Base-by-base conservation (phyloP, 2,329 filamentous ascomycete species). In the Elsinoe australis region DNA sequence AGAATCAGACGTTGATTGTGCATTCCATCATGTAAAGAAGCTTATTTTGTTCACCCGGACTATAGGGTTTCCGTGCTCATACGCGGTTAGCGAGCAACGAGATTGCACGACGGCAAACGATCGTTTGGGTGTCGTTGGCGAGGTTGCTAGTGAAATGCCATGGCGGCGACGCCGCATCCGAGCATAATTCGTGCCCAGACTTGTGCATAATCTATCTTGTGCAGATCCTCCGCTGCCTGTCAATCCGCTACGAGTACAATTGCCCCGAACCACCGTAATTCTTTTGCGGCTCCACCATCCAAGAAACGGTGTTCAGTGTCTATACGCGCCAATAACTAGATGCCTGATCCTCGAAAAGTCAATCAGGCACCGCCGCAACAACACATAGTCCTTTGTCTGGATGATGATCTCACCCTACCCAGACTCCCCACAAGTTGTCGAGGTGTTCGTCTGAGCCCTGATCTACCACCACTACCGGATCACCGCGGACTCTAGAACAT, bases 111-210 rank as follows among this genome's bases (percentile, higher is more conserved):
- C 12, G n/a, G 38, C 28, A 46, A 34, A 12, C 22, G 32, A 33
- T 31, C 41, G 41, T 31, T 45, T 18, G n/a, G 19, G 21, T 24
- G 26, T 45, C 18, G 32, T 47, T 47, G 44, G 44, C 44, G 32
- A 47, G 31, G 32, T 47, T 45, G 24, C 41, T n/a, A n/a, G n/a
- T n/a, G n/a, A n/a, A n/a, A n/a, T n/a, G n/a, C n/a, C n/a, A n/a
- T n/a, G 24, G 41, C 41, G 26, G 41, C 19, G 9, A 15, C 34
- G 22, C 17, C n/a, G n/a, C 14, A 14, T 26, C 36, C 21, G 36
- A 41, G 36, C 36, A 41, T 41, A 41, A 41, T 14, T 38, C 34
- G 18, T 21, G 18, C 14, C 18, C 34, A 6, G 8, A 14, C 14
- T 12, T 9, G 33, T 36, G 33, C 33, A 36, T 17, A 36, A 36